Conservation (phyloP, 441 rosid species). For the Adansonia madagascariensis region DNA sequence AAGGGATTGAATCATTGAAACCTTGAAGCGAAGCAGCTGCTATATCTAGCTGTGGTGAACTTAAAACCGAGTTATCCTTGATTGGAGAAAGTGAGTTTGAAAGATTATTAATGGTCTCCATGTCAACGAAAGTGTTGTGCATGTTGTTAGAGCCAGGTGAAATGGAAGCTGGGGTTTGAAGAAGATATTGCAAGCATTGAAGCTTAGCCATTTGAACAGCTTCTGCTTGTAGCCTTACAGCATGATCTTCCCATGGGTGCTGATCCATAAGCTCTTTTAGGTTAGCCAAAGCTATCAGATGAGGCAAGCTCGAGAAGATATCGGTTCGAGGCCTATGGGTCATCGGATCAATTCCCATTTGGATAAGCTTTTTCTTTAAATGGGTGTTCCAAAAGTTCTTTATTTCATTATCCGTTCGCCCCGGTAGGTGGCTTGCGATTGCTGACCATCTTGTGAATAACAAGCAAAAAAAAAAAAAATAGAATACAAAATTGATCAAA, state of each 20-base stretch:
- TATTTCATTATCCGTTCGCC: conserved; percentile 67
- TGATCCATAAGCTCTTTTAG: conserved; percentile 55
- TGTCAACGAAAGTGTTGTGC: conserved; percentile 36
- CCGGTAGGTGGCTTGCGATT: conserved; percentile 59
- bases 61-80: conserved; percentile 36
- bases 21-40: conserved; percentile 41
- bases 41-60: conserved; percentile 32
- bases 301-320: conserved; percentile 57
- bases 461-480: background rate
- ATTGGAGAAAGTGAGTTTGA: conserved; percentile 45
- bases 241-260: conserved; percentile 53
- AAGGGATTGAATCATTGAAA: conserved; percentile 34
- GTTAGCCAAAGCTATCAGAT: conserved; percentile 66
- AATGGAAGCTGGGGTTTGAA: conserved; percentile 49
- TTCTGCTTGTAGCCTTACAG: conserved; percentile 55
- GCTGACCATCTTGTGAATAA: conserved; percentile 56
- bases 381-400: conserved; percentile 73
- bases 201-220: conserved; percentile 50
- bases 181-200: conserved; percentile 60
- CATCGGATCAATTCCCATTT: conserved; percentile 67
- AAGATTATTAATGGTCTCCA: conserved; percentile 45
- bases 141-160: conserved; percentile 32
- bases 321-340: conserved; percentile 64
- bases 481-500: background rate
- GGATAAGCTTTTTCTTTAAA: conserved; percentile 65